phyloP scores from a whole-genome alignment of 257 asterid genomes.

The Mitragyna speciosa region DNA sequence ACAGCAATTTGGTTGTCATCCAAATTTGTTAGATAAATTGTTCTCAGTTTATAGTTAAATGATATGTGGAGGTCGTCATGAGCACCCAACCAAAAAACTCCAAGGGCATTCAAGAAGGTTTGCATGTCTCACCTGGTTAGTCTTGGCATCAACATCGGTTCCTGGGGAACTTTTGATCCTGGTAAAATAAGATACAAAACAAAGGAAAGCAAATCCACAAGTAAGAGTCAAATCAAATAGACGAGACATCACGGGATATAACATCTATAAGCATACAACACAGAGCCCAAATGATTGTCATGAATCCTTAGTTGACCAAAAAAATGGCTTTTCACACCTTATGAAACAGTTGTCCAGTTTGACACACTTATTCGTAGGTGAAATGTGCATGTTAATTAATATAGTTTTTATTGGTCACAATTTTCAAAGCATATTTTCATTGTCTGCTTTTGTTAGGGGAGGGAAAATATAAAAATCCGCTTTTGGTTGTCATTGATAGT shows the following conservation, averaged over 20 bases:
- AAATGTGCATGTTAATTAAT: neutral
- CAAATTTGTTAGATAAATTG: neutral
- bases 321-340: too few species aligned
- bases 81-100: neutral
- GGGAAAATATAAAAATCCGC: neutral
- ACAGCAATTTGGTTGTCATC: neutral
- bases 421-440: neutral
- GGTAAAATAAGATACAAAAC: neutral
- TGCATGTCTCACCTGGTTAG: slow-evolving; percentile 33
- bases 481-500: neutral
- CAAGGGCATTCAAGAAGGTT: neutral
- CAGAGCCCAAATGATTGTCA: neutral
- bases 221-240: neutral
- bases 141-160: slow-evolving; percentile 30
- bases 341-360: too few species aligned
- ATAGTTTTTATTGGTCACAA: neutral
- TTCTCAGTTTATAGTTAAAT: neutral
- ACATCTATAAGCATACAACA: neutral
- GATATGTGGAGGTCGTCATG: neutral
- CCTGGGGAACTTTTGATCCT: slow-evolving; percentile 36
- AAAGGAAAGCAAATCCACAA: slow-evolving; percentile 2
- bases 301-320: too few species aligned
- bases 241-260: neutral
- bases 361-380: too few species aligned
- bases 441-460: neutral